Base-by-base conservation (phyloP, 106 monocot genomes). In the Gastrodia elata region DNA sequence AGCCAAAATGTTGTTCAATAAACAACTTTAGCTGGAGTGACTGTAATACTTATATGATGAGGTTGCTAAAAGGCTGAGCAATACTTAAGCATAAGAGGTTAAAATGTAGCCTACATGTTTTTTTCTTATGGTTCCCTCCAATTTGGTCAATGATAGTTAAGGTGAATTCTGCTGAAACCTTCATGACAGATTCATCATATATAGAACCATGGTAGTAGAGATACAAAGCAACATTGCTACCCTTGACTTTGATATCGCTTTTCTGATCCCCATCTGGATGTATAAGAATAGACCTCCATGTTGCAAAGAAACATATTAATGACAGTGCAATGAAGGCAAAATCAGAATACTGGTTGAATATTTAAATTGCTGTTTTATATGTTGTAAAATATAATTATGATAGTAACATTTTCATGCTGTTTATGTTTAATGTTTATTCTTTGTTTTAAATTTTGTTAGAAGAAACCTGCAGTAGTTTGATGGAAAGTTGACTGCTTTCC, bases 81-180 rank as follows among this genome's bases (percentile, higher is more conserved):
- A n/a, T 15, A 44, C 15, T 3, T 2, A 22, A 25, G 8, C 4
- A 24, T 58, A 58, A 58, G 1, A 58, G 24, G 27, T 58, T 27
- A 25, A 24, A 58, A 25, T 34, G 30, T 34, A 15, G 39, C 68
- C 39, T 68, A 68, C 68, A 68, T n/a, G 36, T 68, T 6, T n/a
- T 37, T 68, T 68, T 68, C 38, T 68, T 68, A 32, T 68, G 68
- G 20, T 68, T 68, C 39, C 68, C 38, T 37, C 38, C 68, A 68
- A 68, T 68, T 68, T 68, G 68, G 6, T 68, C 68, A 68, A 68
- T 39, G 38, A 68, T 38, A 30, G 32, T 38, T 68, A 68, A 39
- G 68, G 38, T 37, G 68, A 68, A 68, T 39, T 68, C 68, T 32
- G 68, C 68, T n/a, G 68, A 68, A 39, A 68, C 68, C 38, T 68